Evolutionary conservation across 164 flowering plant species (phyloP).

Genomic region (Sextonia rubra): DNA sequence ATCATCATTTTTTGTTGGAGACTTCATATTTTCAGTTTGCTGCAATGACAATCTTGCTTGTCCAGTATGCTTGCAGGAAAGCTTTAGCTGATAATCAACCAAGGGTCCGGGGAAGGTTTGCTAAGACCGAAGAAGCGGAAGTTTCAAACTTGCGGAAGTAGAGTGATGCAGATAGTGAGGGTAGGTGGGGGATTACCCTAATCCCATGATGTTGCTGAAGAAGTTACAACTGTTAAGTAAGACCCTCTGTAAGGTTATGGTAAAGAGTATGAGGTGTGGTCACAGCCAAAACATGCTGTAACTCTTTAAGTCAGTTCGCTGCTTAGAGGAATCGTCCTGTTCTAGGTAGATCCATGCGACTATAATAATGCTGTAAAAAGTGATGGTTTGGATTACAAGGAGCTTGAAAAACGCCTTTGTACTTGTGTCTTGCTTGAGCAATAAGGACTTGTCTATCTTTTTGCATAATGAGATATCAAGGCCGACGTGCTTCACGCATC

Average conservation of each 20-base stretch:
- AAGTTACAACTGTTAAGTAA: background rate
- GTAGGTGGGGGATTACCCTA: background rate
- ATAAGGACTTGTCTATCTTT: no score
- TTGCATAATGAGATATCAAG: no score
- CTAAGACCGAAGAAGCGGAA: constrained; percentile 73
- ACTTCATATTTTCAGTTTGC: background rate
- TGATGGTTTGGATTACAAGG: background rate
- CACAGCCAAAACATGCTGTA: background rate
- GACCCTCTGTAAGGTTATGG: background rate
- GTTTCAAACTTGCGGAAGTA: constrained; percentile 6
- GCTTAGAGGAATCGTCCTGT: no score
- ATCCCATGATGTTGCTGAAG: background rate
- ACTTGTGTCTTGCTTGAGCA: no score
- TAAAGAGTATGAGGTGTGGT: background rate
- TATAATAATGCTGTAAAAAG: background rate
- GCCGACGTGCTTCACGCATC: no score
- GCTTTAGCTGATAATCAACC: constrained; percentile 98
- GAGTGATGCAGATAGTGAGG: background rate
- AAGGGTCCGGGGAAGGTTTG: constrained; percentile 95
- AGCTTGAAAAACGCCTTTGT: background rate
- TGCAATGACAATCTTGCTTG: constrained; percentile 2
- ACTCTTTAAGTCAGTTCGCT: background rate
- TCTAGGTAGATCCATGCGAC: no score
- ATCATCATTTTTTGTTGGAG: background rate
- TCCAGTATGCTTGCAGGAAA: constrained; percentile 99